A percentile compares a stretch with the other conserved stretches of the same genome.
These are phyloP conservation scores for Vitis amurensis DNA, from an alignment of 164 flowering plant species.

Conservation along the genomic window DNA sequence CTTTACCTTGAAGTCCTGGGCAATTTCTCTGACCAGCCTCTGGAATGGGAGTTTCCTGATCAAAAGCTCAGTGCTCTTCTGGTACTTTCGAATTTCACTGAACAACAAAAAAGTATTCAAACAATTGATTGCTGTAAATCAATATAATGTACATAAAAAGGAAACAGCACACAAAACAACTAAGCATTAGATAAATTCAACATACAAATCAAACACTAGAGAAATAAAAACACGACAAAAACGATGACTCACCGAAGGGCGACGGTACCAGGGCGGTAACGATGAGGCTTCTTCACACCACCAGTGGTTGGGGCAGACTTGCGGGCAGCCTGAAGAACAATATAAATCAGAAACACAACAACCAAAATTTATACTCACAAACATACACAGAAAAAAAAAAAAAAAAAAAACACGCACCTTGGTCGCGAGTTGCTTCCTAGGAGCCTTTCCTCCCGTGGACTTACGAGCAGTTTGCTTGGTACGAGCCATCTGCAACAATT, in stretches of 20 bases:
- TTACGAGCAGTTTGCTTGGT: conserved; percentile 30
- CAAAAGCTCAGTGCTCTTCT: conserved; percentile 28
- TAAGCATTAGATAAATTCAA: no score
- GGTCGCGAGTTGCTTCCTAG: conserved; percentile 28
- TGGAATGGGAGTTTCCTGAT: conserved; percentile 30
- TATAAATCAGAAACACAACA: background rate
- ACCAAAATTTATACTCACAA: background rate
- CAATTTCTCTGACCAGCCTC: conserved; percentile 31
- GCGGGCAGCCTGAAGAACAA: conserved; percentile 17
- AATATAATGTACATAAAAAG: no score
- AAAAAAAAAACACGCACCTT: conserved; percentile 6
- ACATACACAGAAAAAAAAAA: background rate
- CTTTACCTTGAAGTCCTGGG: conserved; percentile 24
- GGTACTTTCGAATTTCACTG: conserved; percentile 30
- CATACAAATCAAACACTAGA: background rate
- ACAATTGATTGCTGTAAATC: no score
- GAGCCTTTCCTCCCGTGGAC: conserved; percentile 30
- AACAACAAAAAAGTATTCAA: background rate
- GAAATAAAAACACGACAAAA: background rate
- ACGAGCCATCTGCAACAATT: conserved; percentile 21
- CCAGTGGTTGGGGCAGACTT: conserved; percentile 30
- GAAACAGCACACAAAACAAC: no score
- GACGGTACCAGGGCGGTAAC: conserved; percentile 29
- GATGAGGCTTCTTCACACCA: conserved; percentile 29
- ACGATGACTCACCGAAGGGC: conserved; percentile 20